Evolutionary conservation across 805 yeast species (phyloP), one percentile per base, ranked within the genome.

Genomic region (Cephaloascus albidus): DNA sequence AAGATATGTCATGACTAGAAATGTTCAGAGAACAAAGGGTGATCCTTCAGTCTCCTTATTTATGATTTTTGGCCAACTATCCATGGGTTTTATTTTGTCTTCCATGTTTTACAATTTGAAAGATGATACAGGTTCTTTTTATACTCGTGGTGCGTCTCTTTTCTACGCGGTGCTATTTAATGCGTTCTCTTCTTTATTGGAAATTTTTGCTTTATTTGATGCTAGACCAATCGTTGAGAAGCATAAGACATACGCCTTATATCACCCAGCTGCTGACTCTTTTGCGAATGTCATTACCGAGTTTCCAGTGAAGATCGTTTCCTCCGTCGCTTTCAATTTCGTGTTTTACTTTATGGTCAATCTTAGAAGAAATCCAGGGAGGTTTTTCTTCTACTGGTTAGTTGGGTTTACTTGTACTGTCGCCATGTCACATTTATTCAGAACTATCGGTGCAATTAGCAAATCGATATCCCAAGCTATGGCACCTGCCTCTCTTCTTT

Each of bases 121-220:
- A 44, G 38, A 52, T 15, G 53, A 53, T 20, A 71, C 84, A 0
- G 56, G 50, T 1, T 67, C 76, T 2, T 71, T 78, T 45, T 76
- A 68, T 53, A 65, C 60, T 48, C 63, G 87, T 52, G 72, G 78
- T 48, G 76, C 86, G 33, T 70, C 80, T 36, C 62, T 83, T 67
- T 84, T 83, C 60, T 80, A 80, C 54, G 79, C 82, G 17, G 67
- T 75, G 35, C 61, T 78, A 50, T 78, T 76, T 56, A 78, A 78
- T 52, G 77, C 83, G 10, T 74, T 78, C 49, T 63, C 79, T 15
- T 76, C 81, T 15, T 53, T 78, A 43, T 61, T 77, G 49, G 86
- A 79, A 56, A 68, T 79, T 42, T 62, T 74, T 55, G 49, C 75
- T 1, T 51, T 76, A 20, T 78, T 63, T 51, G 79, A 75, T 48